Conservation (phyloP, 108 stramenopile genomes). For the Aureococcus anophagefferens region DNA sequence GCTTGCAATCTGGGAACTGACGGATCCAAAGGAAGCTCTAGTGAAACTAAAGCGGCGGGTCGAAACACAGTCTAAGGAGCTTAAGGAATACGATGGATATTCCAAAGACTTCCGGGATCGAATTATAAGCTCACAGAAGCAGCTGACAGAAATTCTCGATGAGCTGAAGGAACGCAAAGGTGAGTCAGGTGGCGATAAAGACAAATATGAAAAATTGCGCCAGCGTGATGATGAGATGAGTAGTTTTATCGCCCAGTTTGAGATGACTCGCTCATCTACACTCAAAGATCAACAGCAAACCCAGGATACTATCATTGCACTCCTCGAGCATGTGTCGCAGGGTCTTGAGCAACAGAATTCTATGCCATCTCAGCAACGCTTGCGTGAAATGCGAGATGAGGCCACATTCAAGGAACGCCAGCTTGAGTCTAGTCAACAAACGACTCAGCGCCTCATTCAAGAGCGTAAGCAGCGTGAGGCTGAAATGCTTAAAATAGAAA, state of each 20-base stretch:
- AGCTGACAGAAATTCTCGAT: background rate
- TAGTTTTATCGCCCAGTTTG: constrained; percentile 41
- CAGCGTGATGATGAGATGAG: constrained; percentile 54
- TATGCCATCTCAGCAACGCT: constrained; percentile 26
- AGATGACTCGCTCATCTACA: constrained; percentile 15
- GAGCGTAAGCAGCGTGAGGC: constrained; percentile 41
- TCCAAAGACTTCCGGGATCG: background rate
- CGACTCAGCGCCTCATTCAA: constrained; percentile 40
- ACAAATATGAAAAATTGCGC: background rate
- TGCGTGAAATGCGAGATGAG: constrained; percentile 31
- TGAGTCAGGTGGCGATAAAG: background rate
- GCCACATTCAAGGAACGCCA: constrained; percentile 40
- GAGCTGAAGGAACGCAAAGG: background rate
- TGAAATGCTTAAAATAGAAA: constrained; percentile 48
- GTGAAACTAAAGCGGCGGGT: background rate
- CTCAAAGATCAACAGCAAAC: constrained; percentile 25
- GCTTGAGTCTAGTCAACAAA: constrained; percentile 39
- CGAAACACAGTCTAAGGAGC: background rate
- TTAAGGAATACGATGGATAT: background rate
- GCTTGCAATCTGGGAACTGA: background rate
- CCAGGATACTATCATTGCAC: constrained; percentile 40
- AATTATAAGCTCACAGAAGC: background rate
- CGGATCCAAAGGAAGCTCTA: background rate
- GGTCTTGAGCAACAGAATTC: constrained; percentile 33
- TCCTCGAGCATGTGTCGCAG: constrained; percentile 50